Percentiles rank a stretch among this genome's conserved stretches.
Conservation (phyloP, 2,329 filamentous ascomycete species). For the Aspergillus novofumigatus region DNA sequence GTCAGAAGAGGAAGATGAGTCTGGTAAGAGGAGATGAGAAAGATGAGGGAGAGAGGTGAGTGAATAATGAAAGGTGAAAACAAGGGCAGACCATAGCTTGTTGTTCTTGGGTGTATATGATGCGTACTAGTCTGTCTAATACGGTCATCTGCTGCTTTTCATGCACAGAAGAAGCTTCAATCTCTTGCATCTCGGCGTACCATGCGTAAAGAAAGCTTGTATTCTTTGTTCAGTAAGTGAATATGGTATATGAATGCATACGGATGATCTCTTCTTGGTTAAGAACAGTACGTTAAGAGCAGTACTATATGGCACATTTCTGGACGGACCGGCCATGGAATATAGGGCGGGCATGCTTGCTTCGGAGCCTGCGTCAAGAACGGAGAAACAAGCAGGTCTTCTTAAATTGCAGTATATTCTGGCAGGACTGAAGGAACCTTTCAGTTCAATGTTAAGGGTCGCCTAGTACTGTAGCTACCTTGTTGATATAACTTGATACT, state of each 20-base stretch:
- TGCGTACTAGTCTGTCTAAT: not conserved
- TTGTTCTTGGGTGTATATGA: not conserved
- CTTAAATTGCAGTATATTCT: not conserved
- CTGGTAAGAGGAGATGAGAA: not conserved
- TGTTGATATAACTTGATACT: not conserved
- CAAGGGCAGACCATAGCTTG: not conserved
- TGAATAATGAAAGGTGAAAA: not conserved
- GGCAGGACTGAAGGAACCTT: not conserved
- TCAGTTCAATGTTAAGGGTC: not conserved
- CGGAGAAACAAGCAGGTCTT: not conserved
- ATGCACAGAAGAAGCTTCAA: not conserved
- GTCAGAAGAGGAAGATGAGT: not conserved
- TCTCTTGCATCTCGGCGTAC: not conserved
- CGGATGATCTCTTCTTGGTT: not conserved
- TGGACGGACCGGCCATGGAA: not conserved
- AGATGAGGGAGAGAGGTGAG: not conserved
- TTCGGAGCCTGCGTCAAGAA: not conserved
- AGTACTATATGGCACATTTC: not conserved
- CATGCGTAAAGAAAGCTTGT: not conserved
- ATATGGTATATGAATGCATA: not conserved
- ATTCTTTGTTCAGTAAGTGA: not conserved
- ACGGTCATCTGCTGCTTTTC: not conserved
- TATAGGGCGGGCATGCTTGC: too few relatives aligned
- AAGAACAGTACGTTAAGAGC: not conserved
- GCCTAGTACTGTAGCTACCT: not conserved